phyloP scores from a whole-genome alignment of 1,284 basidiomycete genomes.

The Cryptococcus neoformans region DNA sequence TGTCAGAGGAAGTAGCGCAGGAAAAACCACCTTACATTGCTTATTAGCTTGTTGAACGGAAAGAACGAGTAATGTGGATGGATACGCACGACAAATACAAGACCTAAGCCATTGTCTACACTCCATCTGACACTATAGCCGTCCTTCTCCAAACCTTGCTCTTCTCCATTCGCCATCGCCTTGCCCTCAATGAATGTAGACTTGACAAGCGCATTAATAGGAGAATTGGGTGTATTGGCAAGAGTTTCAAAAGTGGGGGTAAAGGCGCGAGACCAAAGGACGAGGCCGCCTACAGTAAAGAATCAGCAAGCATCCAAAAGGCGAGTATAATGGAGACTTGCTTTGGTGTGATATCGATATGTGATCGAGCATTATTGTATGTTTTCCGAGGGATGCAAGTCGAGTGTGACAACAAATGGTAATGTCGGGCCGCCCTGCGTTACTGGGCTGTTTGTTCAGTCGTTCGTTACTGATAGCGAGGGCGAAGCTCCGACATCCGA shows the following conservation, averaged over 20 bases:
- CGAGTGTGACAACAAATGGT: too few species aligned
- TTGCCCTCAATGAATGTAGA: slow-evolving; percentile 82
- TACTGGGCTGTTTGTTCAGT: too few species aligned
- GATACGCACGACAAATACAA: slow-evolving; percentile 82
- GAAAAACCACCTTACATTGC: slow-evolving; percentile 74
- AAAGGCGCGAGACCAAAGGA: slow-evolving; percentile 90
- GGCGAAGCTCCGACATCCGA: too few species aligned
- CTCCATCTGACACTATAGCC: slow-evolving; percentile 91
- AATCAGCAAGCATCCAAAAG: not conserved
- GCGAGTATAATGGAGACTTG: slow-evolving; percentile 32
- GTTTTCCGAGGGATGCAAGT: not conserved
- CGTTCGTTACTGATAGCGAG: too few species aligned
- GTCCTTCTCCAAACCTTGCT: slow-evolving; percentile 83
- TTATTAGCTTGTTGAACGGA: slow-evolving; percentile 56
- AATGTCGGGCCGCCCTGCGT: too few species aligned
- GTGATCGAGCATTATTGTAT: slow-evolving; percentile 68
- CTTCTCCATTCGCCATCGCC: slow-evolving; percentile 42
- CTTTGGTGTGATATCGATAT: slow-evolving; percentile 89
- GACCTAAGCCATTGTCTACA: slow-evolving; percentile 84
- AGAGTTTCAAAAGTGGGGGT: slow-evolving; percentile 75
- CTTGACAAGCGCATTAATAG: slow-evolving; percentile 83
- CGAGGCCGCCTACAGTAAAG: slow-evolving; percentile 66
- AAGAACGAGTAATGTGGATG: not conserved
- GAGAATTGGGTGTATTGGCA: slow-evolving; percentile 72
- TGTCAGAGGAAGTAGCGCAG: slow-evolving; percentile 90